phyloP scores from a whole-genome alignment of 768 basidiomycete genomes.

The Termitomyces sp. region DNA sequence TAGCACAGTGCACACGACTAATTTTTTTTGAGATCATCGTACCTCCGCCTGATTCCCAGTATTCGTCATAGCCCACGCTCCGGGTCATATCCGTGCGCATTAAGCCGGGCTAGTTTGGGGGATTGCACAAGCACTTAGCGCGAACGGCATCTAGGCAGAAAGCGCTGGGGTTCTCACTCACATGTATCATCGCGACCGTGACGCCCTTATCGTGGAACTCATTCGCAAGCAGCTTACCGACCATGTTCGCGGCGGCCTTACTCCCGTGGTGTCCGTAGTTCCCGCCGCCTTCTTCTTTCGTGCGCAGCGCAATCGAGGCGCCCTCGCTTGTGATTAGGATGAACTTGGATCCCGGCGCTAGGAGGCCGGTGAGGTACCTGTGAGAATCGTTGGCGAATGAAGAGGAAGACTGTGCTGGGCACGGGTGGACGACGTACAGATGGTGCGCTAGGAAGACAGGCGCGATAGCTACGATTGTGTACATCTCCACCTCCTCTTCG shows the following conservation, averaged over 20 bases:
- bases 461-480: constrained; percentile 36
- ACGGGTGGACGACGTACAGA: constrained; percentile 11
- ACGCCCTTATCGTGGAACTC: constrained; percentile 34
- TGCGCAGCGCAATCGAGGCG: constrained; percentile 36
- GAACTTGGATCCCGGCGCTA: constrained; percentile 29
- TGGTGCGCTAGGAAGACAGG: constrained; percentile 31
- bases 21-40: background rate
- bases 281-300: constrained; percentile 38
- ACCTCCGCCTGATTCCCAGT: constrained; percentile 39
- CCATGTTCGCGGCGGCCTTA: constrained; percentile 45
- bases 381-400: too few species aligned
- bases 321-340: constrained; percentile 41
- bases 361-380: constrained; percentile 15
- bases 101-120: constrained; percentile 39
- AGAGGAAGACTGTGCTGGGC: too few species aligned
- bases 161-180: too few species aligned
- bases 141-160: too few species aligned
- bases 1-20: background rate
- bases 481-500: constrained; percentile 38
- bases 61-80: constrained; percentile 25
- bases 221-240: constrained; percentile 33
- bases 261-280: constrained; percentile 45
- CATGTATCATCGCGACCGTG: constrained; percentile 38
- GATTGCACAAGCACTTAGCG: too few species aligned
- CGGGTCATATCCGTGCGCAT: background rate